phyloP scores from a whole-genome alignment of 1,284 basidiomycete genomes.

The Mycosarcoma mackinlayi region DNA sequence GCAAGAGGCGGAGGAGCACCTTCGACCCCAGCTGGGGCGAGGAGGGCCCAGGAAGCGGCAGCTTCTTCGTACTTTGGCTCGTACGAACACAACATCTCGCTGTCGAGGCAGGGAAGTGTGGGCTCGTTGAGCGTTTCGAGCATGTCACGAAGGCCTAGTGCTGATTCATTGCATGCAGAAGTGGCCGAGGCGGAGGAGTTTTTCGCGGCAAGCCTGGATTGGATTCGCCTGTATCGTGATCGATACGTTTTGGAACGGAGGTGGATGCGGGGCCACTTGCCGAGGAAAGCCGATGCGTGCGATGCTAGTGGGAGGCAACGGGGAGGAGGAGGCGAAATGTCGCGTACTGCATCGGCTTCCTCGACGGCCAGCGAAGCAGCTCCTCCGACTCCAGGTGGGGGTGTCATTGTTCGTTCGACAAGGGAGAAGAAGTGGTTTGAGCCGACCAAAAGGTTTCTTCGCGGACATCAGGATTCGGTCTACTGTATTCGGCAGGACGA shows the following conservation, averaged over 20 bases:
- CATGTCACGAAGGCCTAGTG: conserved; percentile 8
- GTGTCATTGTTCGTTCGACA: not conserved
- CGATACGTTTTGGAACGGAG: conserved; percentile 35
- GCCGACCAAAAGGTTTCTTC: conserved; percentile 40
- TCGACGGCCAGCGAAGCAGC: not conserved
- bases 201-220: conserved; percentile 35
- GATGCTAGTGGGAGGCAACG: not conserved
- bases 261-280: conserved; percentile 23
- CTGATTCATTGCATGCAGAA: conserved; percentile 22
- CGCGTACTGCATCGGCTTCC: conserved; percentile 8
- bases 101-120: conserved; percentile 23
- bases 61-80: conserved; percentile 13
- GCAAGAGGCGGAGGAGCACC: conserved; percentile 10
- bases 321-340: conserved; percentile 12
- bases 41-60: conserved; percentile 33
- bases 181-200: conserved; percentile 40
- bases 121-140: conserved; percentile 10
- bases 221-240: conserved; percentile 38
- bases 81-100: not conserved
- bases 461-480: conserved; percentile 54
- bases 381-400: not conserved
- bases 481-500: conserved; percentile 58
- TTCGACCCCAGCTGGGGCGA: conserved; percentile 33
- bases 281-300: not conserved
- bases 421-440: conserved; percentile 20